A percentile compares a stretch with the other conserved stretches of the same genome.
Conservation (phyloP, 73 alveolate species). For the Breviolum minutum region DNA sequence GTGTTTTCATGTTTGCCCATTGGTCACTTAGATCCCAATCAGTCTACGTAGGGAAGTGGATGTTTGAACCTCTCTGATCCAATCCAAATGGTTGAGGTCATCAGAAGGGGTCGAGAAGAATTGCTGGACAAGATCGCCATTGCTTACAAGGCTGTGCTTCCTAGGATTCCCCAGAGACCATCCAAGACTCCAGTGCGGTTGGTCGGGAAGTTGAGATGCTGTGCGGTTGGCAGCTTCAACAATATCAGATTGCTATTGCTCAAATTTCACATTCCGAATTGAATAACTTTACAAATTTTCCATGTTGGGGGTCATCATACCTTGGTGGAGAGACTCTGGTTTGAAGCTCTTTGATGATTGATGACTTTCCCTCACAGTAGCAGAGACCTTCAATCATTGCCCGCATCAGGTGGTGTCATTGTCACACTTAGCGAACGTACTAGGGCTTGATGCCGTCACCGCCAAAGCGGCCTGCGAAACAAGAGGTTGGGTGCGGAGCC, state of each 20-base stretch:
- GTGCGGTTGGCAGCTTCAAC: too few relatives aligned
- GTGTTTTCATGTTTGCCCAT: too few relatives aligned
- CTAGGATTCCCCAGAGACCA: background rate
- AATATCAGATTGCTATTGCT: background rate
- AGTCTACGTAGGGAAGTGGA: too few relatives aligned
- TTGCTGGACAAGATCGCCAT: conserved; percentile 54
- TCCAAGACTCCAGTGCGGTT: background rate
- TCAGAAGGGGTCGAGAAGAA: conserved; percentile 62
- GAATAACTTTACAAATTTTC: too few relatives aligned
- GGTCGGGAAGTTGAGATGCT: too few relatives aligned
- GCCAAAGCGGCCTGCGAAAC: conserved; percentile 80
- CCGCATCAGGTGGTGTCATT: conserved; percentile 44
- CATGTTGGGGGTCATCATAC: too few relatives aligned
- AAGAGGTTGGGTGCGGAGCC: conserved; percentile 62
- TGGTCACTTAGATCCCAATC: too few relatives aligned
- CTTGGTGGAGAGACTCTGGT: too few relatives aligned
- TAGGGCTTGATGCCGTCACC: conserved; percentile 68
- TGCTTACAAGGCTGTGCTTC: conserved; percentile 43
- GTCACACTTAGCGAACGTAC: conserved; percentile 26
- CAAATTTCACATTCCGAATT: background rate
- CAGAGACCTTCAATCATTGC: background rate
- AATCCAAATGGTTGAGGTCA: background rate
- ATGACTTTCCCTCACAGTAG: background rate
- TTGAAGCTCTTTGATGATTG: too few relatives aligned
- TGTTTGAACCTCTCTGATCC: background rate